These are phyloP conservation scores for Pseudocercospora crystallina DNA, from an alignment of 2,329 filamentous ascomycete species.

Conservation along the genomic window DNA sequence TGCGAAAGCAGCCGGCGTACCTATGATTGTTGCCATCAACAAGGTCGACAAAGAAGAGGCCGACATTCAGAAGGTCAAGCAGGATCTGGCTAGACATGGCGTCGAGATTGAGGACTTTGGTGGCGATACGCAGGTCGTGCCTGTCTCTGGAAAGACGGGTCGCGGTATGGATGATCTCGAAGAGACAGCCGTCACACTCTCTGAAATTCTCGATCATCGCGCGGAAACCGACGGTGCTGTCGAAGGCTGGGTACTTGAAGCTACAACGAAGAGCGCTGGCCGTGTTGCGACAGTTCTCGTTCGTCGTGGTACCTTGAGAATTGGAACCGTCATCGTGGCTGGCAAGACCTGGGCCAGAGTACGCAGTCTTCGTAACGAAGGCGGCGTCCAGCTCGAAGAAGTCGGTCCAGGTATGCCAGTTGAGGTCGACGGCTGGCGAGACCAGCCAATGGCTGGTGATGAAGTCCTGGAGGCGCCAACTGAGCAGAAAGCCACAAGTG, in stretches of 20 bases:
- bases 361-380: constrained; percentile 81
- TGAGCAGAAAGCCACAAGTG: constrained; percentile 75
- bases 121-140: constrained; percentile 88
- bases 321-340: constrained; percentile 81
- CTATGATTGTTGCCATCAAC: constrained; percentile 96
- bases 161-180: constrained; percentile 88
- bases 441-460: constrained; percentile 81
- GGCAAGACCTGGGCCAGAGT: constrained; percentile 86
- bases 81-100: constrained; percentile 77
- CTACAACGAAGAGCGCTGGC: constrained; percentile 79
- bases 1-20: constrained; percentile 79
- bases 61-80: constrained; percentile 79
- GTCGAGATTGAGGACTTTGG: constrained; percentile 94
- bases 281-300: constrained; percentile 87
- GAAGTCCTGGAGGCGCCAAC: constrained; percentile 79
- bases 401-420: constrained; percentile 86
- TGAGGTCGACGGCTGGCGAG: constrained; percentile 92
- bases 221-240: constrained; percentile 73
- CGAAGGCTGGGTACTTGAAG: constrained; percentile 94
- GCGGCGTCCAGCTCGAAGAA: constrained; percentile 67
- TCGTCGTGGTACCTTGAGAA: constrained; percentile 77
- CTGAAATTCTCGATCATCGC: constrained; percentile 87
- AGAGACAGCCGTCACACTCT: constrained; percentile 81
- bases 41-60: constrained; percentile 90
- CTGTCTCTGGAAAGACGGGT: constrained; percentile 90